Base-by-base conservation (phyloP, 805 yeast species). In the Saccharomycopsis schoenii region DNA sequence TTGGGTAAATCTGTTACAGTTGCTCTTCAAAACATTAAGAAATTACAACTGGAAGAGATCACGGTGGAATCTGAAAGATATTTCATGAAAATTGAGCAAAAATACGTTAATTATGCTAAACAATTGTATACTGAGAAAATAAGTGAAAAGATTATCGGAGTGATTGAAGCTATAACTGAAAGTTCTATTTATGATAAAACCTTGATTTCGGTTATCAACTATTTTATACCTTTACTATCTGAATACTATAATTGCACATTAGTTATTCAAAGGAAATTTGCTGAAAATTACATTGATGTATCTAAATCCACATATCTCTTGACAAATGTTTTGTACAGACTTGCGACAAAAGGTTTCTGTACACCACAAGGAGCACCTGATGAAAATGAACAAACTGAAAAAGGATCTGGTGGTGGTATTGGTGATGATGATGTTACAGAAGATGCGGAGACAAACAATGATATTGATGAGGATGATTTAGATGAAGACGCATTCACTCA, bases 401-500 rank as follows among this genome's bases (percentile, higher is more conserved):
- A 61, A 14, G 40, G 60, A 2, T 82, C 82, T 17, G 78, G 81
- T 57, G 80, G 80, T 56, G 80, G 87, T 8, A 96, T 96, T 8
- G 75, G 89, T 21, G 99, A 99, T 41, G 94, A 93, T 68, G 99
- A 98, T 25, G 85, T 81, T 60, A 76, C 77, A 36, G 84, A 80
- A 60, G 98, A 97, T 65, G 96, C 88, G 1, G 79, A 83, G 29
- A 86, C 88, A 67, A 83, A 87, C 66, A 86, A 90, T 58, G 96
- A 91, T 69, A 87, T 86, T 57, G 97, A 86, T 64, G 96, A 92
- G 59, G 97, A 92, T 64, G 97, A 94, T 71, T 76, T 93, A 57
- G 77, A 86, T 4, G 97, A 91, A 69, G 80, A 82, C 63, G 83
- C 83, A 19, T 74, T 67, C 34, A 62, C 67, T 24, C 66, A 65